These are phyloP conservation scores for Mycena citricolor DNA, from an alignment of 1,284 basidiomycete species.

Conservation along the genomic window DNA sequence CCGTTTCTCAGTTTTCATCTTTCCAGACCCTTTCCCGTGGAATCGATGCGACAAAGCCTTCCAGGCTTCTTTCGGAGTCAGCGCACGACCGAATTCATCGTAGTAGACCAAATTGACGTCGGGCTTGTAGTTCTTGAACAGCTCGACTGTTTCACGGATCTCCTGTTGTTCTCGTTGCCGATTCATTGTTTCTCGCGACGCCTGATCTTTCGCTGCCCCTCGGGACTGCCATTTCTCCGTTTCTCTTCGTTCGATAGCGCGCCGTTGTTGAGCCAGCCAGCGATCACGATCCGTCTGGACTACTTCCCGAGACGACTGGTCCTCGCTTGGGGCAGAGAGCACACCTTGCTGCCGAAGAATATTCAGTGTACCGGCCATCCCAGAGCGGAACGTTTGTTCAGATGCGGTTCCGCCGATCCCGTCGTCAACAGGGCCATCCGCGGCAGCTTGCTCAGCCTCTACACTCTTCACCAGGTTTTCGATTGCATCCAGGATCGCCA, in stretches of 20 bases:
- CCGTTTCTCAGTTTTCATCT: slow-evolving; percentile 93
- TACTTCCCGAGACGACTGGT: slow-evolving; percentile 78
- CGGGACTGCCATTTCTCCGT: slow-evolving; percentile 73
- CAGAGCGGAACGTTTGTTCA: slow-evolving; percentile 74
- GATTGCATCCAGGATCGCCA: slow-evolving; percentile 72
- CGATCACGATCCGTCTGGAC: slow-evolving; percentile 84
- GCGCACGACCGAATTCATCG: slow-evolving; percentile 89
- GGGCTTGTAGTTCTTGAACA: slow-evolving; percentile 94
- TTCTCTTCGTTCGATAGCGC: slow-evolving; percentile 75
- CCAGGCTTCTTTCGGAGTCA: slow-evolving; percentile 96
- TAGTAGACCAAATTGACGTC: slow-evolving; percentile 96
- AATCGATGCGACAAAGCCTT: slow-evolving; percentile 94
- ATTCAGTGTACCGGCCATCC: slow-evolving; percentile 86
- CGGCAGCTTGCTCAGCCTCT: slow-evolving; percentile 52
- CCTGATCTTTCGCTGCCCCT: slow-evolving; percentile 88
- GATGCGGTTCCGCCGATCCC: slow-evolving; percentile 58
- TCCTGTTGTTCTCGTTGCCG: slow-evolving; percentile 89
- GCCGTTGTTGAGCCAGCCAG: slow-evolving; percentile 88
- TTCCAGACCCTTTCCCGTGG: slow-evolving; percentile 92
- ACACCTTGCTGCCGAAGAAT: slow-evolving; percentile 93
- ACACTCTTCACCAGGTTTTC: slow-evolving; percentile 62
- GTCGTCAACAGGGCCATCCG: slow-evolving; percentile 35
- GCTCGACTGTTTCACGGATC: slow-evolving; percentile 78
- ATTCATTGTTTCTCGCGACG: slow-evolving; percentile 93
- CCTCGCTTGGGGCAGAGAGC: slow-evolving; percentile 62